Evolutionary conservation across 306 rosid species (phyloP).

Genomic region (Trifolium subterraneum): DNA sequence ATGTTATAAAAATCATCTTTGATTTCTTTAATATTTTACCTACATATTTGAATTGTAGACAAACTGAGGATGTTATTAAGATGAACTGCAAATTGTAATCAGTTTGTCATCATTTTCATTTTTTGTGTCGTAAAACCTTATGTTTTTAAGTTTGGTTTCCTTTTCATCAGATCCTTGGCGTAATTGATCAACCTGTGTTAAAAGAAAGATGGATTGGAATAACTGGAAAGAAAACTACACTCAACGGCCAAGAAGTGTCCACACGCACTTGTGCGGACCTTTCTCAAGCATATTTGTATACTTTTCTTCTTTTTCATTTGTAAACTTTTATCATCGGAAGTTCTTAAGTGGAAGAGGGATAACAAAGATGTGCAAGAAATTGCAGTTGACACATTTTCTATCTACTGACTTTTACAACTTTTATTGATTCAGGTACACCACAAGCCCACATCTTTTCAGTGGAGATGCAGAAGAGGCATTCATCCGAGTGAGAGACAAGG

Average conservation of each 20-base stretch:
- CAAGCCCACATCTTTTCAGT: slow-evolving; percentile 90
- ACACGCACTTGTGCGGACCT: slow-evolving; percentile 74
- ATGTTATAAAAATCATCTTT: not conserved
- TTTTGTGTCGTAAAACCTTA: slow-evolving; percentile 24
- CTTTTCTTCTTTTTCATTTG: slow-evolving; percentile 33
- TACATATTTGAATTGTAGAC: not conserved
- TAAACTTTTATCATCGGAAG: slow-evolving; percentile 6
- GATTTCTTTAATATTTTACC: slow-evolving; percentile 19
- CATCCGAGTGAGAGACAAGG: slow-evolving; percentile 86
- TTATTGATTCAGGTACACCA: slow-evolving; percentile 69
- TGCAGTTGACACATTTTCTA: slow-evolving; percentile 18
- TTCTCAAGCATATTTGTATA: slow-evolving; percentile 83
- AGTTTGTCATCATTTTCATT: slow-evolving; percentile 6
- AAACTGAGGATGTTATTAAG: slow-evolving; percentile 17
- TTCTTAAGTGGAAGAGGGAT: slow-evolving; percentile 29
- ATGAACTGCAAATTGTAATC: slow-evolving; percentile 28
- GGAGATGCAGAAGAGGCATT: slow-evolving; percentile 88
- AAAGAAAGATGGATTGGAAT: slow-evolving; percentile 93
- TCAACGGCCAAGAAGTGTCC: slow-evolving; percentile 77
- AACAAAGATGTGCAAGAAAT: slow-evolving; percentile 12
- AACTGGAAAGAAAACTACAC: slow-evolving; percentile 74
- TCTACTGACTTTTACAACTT: slow-evolving; percentile 25
- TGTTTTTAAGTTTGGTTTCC: slow-evolving; percentile 29
- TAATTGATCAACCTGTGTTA: slow-evolving; percentile 89
- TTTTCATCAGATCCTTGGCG: slow-evolving; percentile 80